Evolutionary conservation across 371 early-diverging fungal genomes (phyloP).

Genomic region (Mucor piriformis): DNA sequence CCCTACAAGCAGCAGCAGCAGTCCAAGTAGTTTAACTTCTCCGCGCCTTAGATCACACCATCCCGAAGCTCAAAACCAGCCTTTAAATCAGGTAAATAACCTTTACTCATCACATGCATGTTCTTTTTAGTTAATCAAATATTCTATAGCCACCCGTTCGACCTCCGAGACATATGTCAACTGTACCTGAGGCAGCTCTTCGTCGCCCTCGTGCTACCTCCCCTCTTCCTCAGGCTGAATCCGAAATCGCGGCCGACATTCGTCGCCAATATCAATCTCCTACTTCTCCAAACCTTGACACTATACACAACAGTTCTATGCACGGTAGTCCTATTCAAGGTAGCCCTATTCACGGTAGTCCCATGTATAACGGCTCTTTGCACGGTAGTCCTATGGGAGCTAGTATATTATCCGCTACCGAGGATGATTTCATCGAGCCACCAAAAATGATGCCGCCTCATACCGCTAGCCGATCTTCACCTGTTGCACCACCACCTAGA

Average conservation of each 20-base stretch:
- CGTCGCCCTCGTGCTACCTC: slow-evolving; percentile 50
- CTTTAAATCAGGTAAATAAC: slow-evolving; percentile 14
- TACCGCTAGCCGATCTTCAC: background rate
- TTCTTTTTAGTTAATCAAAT: too few species aligned
- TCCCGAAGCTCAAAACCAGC: slow-evolving; percentile 16
- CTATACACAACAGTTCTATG: slow-evolving; percentile 5
- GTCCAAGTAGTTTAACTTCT: slow-evolving; percentile 4
- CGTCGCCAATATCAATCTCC: slow-evolving; percentile 29
- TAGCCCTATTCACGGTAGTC: background rate
- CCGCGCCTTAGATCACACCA: slow-evolving; percentile 24
- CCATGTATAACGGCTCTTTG: slow-evolving; percentile 2
- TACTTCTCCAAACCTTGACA: slow-evolving; percentile 28
- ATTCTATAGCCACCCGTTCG: slow-evolving; percentile 28
- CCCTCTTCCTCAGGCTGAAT: slow-evolving; percentile 36
- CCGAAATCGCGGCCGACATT: slow-evolving; percentile 25
- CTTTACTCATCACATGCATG: too few species aligned
- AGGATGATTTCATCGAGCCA: background rate
- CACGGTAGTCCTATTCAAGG: background rate
- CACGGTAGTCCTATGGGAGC: background rate
- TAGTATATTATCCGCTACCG: background rate
- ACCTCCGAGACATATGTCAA: slow-evolving; percentile 49
- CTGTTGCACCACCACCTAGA: slow-evolving; percentile 42
- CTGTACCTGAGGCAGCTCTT: slow-evolving; percentile 51
- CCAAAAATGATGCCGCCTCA: slow-evolving; percentile 11
- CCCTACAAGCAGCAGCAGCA: background rate